Evolutionary conservation across 768 basidiomycete species (phyloP).

Genomic region (Mycena belliarum): DNA sequence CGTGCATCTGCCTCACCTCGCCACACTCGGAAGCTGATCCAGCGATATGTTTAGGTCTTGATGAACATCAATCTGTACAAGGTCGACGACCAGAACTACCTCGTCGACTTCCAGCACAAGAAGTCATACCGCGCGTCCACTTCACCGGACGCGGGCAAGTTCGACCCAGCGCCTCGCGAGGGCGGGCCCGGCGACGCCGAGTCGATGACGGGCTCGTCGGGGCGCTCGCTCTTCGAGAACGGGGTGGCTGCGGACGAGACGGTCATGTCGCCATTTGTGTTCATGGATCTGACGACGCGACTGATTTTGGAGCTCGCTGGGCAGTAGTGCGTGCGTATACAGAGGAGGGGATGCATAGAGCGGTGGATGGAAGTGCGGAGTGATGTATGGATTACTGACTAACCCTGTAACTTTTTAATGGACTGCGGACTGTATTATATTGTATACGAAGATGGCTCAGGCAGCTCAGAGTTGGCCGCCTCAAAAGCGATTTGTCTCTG

Average conservation of each 20-base stretch:
- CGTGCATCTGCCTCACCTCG: constrained; percentile 30
- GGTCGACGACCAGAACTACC: constrained; percentile 93
- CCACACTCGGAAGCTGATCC: background rate
- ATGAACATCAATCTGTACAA: constrained; percentile 98
- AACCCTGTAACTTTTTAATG: background rate
- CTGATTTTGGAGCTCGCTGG: constrained; percentile 94
- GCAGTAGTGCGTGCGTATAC: constrained; percentile 12
- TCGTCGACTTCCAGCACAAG: constrained; percentile 98
- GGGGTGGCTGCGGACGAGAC: constrained; percentile 55
- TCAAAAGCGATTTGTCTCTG: too few species aligned
- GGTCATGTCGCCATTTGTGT: constrained; percentile 85
- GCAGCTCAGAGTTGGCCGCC: too few species aligned
- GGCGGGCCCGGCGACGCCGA: constrained; percentile 52
- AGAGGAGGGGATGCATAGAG: background rate
- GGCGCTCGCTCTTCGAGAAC: constrained; percentile 56
- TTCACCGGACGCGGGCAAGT: constrained; percentile 67
- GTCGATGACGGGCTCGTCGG: constrained; percentile 31
- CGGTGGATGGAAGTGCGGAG: background rate
- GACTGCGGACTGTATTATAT: background rate
- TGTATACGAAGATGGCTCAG: background rate
- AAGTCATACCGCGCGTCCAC: constrained; percentile 83
- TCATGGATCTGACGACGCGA: constrained; percentile 93
- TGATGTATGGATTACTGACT: too few species aligned
- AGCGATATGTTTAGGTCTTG: constrained; percentile 72
- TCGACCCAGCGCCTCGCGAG: constrained; percentile 63